phyloP scores from a whole-genome alignment of 2,329 filamentous ascomycete genomes.

The Aureobasidium sp. region DNA sequence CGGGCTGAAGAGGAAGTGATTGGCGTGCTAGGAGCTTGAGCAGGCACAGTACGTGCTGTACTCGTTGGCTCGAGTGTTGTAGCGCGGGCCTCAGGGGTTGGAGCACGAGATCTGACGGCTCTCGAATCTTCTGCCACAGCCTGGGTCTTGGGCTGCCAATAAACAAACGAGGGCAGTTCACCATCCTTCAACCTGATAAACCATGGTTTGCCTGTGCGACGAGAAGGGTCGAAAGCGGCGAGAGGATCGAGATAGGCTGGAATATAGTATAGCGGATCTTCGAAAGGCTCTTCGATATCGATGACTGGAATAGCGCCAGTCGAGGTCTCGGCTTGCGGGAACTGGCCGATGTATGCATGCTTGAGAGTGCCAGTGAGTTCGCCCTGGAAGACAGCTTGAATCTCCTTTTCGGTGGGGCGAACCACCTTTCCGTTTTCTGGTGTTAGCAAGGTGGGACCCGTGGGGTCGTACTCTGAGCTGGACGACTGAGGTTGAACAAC shows the following conservation, averaged over 20 bases:
- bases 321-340: neutral
- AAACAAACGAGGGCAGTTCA: conserved; percentile 1
- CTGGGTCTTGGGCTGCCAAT: neutral
- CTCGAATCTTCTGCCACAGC: neutral
- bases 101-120: neutral
- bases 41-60: too few relatives aligned
- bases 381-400: neutral
- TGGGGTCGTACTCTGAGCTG: too few relatives aligned
- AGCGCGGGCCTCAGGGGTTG: neutral
- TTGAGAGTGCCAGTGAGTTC: neutral
- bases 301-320: conserved; percentile 5
- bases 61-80: too few relatives aligned
- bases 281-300: neutral
- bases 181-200: neutral
- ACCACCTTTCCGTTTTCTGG: neutral
- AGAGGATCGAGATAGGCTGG: neutral
- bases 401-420: neutral
- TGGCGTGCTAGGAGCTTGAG: too few relatives aligned
- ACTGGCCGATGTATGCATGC: neutral
- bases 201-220: neutral
- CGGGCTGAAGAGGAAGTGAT: too few relatives aligned
- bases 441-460: neutral
- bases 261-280: neutral
- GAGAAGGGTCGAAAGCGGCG: neutral
- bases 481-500: too few relatives aligned